Base-by-base conservation (phyloP, 164 flowering plant genomes). In the Macadamia integrifolia region DNA sequence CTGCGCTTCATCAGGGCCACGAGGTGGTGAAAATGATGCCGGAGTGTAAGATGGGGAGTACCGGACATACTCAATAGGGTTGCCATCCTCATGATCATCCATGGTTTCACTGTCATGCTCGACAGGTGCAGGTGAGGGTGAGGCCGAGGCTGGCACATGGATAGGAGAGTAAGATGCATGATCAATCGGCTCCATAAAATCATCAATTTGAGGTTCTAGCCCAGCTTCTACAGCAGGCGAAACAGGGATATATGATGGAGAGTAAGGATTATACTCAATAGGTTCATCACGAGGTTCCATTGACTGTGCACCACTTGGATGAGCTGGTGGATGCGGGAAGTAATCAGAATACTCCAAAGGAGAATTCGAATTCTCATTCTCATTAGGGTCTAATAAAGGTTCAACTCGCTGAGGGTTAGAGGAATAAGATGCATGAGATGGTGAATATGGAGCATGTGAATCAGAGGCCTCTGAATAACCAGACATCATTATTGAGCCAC, bases 371-470 rank as follows among this genome's bases (percentile, higher is more conserved):
- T 23, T 23, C 23, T 23, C 23, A 70, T 6, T 48, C 11, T 58
- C 73, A 23, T 35, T 4, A 3, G 52, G 18, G 2, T 64, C 58
- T 23, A 23, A 23, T 46, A 48, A 48, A 46, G 68, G 73, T 14
- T 70, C 73, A 5, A 64, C 57, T 2, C 63, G 8, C 10, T 17
- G 67, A 32, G 31, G 29, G 32, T n/a, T 59, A 6, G 73, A 68
- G 12, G 68, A 56, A 64, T 15, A 58, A 23, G 64, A 70, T 58
- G 73, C 73, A 58, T 61, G 75, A 35, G 67, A 58, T 10, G 74
- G 74, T 6, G 78, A 64, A 29, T 70, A 70, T 5, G 68, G 73
- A 46, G 57, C 58, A 40, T 70, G 73, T 0, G 57, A 14, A 14
- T 58, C 73, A 17, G 56, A 58, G 56, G 46, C 15, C 35, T 58